phyloP scores from a whole-genome alignment of 2,329 filamentous ascomycete species.

The Botrytis tulipae region DNA sequence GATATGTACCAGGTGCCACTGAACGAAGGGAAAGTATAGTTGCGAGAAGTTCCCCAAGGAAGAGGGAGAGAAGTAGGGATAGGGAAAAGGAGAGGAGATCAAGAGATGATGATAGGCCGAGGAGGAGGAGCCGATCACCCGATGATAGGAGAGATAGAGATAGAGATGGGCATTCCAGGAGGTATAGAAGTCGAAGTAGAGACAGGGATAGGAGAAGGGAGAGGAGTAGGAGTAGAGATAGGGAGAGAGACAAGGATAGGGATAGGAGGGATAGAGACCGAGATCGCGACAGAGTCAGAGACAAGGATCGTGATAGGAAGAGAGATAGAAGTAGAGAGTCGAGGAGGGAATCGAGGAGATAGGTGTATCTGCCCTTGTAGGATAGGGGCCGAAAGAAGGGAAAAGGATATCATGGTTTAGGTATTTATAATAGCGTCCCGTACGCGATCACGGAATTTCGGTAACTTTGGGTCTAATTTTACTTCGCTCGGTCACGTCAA shows the following conservation, averaged over 20 bases:
- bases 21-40: constrained; percentile 32
- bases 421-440: background rate
- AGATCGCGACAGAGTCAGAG: background rate
- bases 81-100: constrained; percentile 26
- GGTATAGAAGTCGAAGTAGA: constrained; percentile 28
- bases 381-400: background rate
- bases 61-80: constrained; percentile 33
- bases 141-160: constrained; percentile 20
- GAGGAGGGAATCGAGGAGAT: constrained; percentile 28
- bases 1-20: constrained; percentile 37
- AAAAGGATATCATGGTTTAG: background rate
- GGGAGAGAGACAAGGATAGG: constrained; percentile 15
- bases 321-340: constrained; percentile 30
- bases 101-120: constrained; percentile 22
- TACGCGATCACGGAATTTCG: too few species aligned
- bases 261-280: constrained; percentile 4
- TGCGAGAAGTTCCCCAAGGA: constrained; percentile 26
- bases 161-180: constrained; percentile 18
- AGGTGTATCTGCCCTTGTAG: background rate
- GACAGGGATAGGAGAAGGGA: constrained; percentile 25
- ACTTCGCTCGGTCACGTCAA: background rate
- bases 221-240: constrained; percentile 21
- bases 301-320: constrained; percentile 28
- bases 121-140: constrained; percentile 24
- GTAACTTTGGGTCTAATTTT: background rate